Evolutionary conservation across 495 filamentous ascomycete genomes (phyloP).

Genomic region (Hypoxylon lenormandii): DNA sequence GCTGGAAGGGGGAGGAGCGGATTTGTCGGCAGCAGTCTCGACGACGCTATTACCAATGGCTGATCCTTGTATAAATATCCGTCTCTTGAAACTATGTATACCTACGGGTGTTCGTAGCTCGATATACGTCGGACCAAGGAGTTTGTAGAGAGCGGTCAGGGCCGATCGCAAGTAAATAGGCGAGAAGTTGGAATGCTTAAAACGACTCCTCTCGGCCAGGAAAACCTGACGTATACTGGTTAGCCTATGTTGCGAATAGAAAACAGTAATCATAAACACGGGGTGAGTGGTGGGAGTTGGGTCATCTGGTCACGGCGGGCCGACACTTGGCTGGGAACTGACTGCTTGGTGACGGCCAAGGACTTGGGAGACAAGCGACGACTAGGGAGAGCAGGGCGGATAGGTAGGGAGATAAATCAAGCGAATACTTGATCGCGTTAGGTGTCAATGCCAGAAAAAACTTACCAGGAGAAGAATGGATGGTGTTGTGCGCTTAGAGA

Average conservation of each 20-base stretch:
- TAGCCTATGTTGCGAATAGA: slow-evolving; percentile 3
- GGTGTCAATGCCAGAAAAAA: slow-evolving; percentile 50
- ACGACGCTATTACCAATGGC: slow-evolving; percentile 38
- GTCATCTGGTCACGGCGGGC: slow-evolving; percentile 38
- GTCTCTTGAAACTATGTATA: slow-evolving; percentile 17
- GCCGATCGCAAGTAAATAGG: slow-evolving; percentile 46
- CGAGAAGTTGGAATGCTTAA: slow-evolving; percentile 26
- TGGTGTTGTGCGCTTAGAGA: slow-evolving; percentile 52
- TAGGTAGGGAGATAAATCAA: slow-evolving; percentile 38
- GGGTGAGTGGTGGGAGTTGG: slow-evolving; percentile 7
- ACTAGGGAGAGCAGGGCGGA: slow-evolving; percentile 18
- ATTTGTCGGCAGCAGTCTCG: slow-evolving; percentile 40
- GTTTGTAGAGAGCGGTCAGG: slow-evolving; percentile 42
- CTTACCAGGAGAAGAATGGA: slow-evolving; percentile 55
- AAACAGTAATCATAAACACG: not conserved
- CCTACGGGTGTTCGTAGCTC: slow-evolving; percentile 28
- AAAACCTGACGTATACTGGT: slow-evolving; percentile 21
- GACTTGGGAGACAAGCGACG: slow-evolving; percentile 18
- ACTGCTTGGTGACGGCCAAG: slow-evolving; percentile 22
- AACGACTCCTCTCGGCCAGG: slow-evolving; percentile 22
- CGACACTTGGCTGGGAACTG: slow-evolving; percentile 31
- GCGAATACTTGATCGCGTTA: slow-evolving; percentile 55
- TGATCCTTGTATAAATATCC: slow-evolving; percentile 26
- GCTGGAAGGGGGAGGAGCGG: slow-evolving; percentile 28
- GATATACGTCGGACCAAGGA: slow-evolving; percentile 22